Evolutionary conservation across 73 alveolate genomes (phyloP).

Genomic region (Symbiodinium pilosum): DNA sequence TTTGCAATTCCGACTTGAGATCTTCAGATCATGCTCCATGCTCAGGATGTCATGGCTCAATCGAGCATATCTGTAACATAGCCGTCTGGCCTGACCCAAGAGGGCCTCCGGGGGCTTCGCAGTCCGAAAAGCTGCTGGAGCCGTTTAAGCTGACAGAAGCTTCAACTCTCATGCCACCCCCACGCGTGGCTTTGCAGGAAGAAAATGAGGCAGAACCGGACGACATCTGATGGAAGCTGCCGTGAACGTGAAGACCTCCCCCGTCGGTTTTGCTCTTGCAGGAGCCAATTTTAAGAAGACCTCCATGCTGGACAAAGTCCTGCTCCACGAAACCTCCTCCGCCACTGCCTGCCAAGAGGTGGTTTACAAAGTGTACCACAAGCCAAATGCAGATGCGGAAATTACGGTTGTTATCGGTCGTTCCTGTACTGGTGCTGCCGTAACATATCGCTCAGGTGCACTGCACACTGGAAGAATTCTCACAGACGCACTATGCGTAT

Average conservation of each 20-base stretch:
- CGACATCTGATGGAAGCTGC: background rate
- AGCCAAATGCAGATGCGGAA: no score
- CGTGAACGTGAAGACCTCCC: background rate
- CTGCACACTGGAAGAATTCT: no score
- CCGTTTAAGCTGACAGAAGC: background rate
- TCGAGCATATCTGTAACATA: no score
- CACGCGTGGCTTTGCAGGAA: background rate
- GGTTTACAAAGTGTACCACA: no score
- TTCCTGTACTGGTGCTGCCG: no score
- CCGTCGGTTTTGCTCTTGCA: background rate
- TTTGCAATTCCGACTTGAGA: no score
- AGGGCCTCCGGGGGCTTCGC: background rate
- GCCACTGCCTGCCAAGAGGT: background rate
- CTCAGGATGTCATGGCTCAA: no score
- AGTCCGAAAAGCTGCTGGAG: background rate
- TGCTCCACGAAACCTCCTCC: background rate
- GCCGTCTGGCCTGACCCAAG: no score
- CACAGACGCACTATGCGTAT: no score
- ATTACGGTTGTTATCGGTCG: no score
- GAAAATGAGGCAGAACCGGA: background rate
- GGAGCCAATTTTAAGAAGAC: background rate
- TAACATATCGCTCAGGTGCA: no score
- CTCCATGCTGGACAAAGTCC: background rate
- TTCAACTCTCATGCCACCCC: background rate
- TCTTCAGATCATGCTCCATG: no score